A percentile compares a stretch with the other conserved stretches of the same genome.
Conservation (phyloP, 352 stramenopile species). For the Globisporangium spinosum region DNA sequence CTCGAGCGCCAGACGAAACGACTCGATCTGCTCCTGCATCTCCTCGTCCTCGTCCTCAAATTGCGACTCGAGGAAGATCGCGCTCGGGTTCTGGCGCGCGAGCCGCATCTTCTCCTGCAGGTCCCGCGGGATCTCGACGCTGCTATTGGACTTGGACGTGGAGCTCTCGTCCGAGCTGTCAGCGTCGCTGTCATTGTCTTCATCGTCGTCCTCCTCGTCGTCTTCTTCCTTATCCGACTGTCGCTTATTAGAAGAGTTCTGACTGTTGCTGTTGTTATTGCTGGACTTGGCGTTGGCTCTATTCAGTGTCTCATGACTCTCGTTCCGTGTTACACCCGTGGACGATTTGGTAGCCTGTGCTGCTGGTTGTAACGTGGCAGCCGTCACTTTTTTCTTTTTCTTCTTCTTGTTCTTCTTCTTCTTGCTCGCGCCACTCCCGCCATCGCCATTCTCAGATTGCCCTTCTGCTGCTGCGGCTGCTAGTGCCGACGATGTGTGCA, state of each 20-base stretch:
- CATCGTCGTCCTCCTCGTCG: slow-evolving; percentile 17
- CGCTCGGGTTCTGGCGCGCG: slow-evolving; percentile 64
- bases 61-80: slow-evolving; percentile 76
- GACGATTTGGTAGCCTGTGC: not conserved
- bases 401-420: slow-evolving; percentile 72
- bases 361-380: not conserved
- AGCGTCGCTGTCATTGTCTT: slow-evolving; percentile 9
- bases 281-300: slow-evolving; percentile 6
- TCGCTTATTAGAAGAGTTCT: not conserved
- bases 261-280: not conserved
- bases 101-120: slow-evolving; percentile 66
- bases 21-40: slow-evolving; percentile 69
- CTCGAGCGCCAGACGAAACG: slow-evolving; percentile 72
- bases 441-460: slow-evolving; percentile 11
- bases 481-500: slow-evolving; percentile 3
- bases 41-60: slow-evolving; percentile 84
- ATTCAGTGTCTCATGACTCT: slow-evolving; percentile 2
- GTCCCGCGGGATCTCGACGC: slow-evolving; percentile 22
- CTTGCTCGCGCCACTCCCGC: slow-evolving; percentile 21
- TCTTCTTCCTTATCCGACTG: slow-evolving; percentile 22
- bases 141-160: slow-evolving; percentile 2
- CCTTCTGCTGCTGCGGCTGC: slow-evolving; percentile 23
- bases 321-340: not conserved
- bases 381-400: slow-evolving; percentile 59
- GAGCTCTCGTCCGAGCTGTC: slow-evolving; percentile 11